Base-by-base conservation (phyloP, 1,139 yeast species). In the Geotrichum carabidarum region DNA sequence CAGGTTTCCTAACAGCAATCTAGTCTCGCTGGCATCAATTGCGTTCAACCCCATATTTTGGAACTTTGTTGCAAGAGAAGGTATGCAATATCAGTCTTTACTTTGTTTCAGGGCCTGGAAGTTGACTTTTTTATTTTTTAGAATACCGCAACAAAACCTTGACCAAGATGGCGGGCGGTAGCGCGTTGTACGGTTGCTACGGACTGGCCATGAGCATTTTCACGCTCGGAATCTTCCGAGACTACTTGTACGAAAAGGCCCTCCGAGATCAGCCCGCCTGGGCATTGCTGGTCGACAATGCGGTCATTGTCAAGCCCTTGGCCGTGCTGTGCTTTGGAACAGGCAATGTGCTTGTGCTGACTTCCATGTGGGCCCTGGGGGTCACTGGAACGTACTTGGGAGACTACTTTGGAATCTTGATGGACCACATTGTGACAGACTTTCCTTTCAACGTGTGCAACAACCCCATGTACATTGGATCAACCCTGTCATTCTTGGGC, bases 391-490 rank as follows among this genome's bases (percentile, higher is more conserved):
- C 99, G 17, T 93, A 93, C 67, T 75, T 93, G 59, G 99, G 99
- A 40, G 99, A 93, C 71, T 94, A 93, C 73, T 93, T 93, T 71
- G 99, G 99, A 1, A 91, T 93, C 65, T 79, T 93, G 65, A 93
- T 91, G 95, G 82, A 82, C 60, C 82, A 86, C 60, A 79, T 95
- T 66, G 96, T 93, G 58, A 85, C 94, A n/a, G 84, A 86, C 0
- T 93, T 93, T 78, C 99, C 99, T 22, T 93, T 93, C 78, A 91
- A 84, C 65, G 80, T 90, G 58, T 80, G 85, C 62, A 85, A 88
- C 66, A 93, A 93, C 70, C 99, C 99, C 59, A 93, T 93, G 99
- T 93, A 93, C 72, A 86, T 86, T 67, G 99, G 99, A 22, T 86
- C 95, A 7, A 80, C 93, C 31, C 74, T 93, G 63, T 83, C 95